These are phyloP conservation scores for Fusarium protoensiforme DNA, from an alignment of 2,329 filamentous ascomycete species.

Conservation along the genomic window DNA sequence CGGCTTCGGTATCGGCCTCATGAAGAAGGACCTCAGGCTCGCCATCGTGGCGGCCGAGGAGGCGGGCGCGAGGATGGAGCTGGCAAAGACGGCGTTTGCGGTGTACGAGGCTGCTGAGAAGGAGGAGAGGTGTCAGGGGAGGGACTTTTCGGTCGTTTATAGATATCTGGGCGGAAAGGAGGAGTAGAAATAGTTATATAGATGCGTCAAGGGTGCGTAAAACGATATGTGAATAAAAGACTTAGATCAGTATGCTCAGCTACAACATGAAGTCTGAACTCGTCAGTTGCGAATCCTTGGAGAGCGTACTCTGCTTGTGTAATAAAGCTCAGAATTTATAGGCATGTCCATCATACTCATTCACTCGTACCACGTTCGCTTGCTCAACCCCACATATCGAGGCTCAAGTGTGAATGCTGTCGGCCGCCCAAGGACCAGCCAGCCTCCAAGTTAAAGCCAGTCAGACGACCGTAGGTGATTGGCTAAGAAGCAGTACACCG, in stretches of 20 bases:
- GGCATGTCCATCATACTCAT: not conserved
- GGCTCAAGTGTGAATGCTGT: not conserved
- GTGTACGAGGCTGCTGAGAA: slow-evolving; percentile 76
- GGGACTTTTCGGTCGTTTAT: slow-evolving; percentile 87
- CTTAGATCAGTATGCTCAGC: not conserved
- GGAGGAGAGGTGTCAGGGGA: slow-evolving; percentile 70
- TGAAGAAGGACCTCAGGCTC: slow-evolving; percentile 82
- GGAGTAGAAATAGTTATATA: slow-evolving; percentile 13
- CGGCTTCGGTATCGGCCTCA: slow-evolving; percentile 80
- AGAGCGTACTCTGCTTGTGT: not conserved
- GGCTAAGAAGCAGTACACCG: not conserved
- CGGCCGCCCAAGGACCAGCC: not conserved
- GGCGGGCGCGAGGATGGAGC: slow-evolving; percentile 71
- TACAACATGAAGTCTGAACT: not conserved
- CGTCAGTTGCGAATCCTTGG: not conserved
- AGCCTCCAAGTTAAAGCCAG: not conserved
- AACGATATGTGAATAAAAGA: not conserved
- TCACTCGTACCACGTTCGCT: not conserved
- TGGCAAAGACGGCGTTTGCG: slow-evolving; percentile 70
- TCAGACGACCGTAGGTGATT: not conserved
- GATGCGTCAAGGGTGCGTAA: not conserved
- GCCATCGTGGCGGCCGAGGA: slow-evolving; percentile 78
- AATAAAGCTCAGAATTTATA: not conserved
- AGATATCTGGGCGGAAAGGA: slow-evolving; percentile 72
- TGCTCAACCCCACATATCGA: not conserved